Base-by-base conservation (phyloP, 129 eudicot species). In the Gnaphalium uliginosum region DNA sequence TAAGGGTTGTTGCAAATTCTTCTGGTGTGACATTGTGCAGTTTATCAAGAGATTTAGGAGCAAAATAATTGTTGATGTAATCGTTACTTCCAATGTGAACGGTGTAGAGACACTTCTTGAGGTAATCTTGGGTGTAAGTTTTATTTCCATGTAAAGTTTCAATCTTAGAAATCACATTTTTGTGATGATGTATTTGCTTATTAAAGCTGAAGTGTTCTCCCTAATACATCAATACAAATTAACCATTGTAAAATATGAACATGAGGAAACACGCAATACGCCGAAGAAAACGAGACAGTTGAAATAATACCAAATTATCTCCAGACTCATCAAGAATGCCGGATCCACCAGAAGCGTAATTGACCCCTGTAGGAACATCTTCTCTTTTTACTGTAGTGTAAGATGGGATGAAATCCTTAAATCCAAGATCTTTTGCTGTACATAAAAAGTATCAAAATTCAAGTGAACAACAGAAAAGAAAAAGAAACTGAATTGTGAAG, bases 11-110 rank as follows among this genome's bases (percentile, higher is more conserved):
- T 22, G 83, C 83, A 53, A 41, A 79, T 22, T 72, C 61, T 7
- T 65, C 74, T 3, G 78, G 68, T 6, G 83, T 48, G n/a, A 41
- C 69, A 5, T 23, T 4, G 13, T 64, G 73, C 19, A 68, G 69
- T 22, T 76, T 37, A 32, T 27, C 19, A 63, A 71, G 64, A 1
- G 11, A 24, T 9, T 51, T 18, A 7, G 78, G 73, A 41, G 63
- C 70, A 18, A 79, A 79, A 26, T 79, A 79, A 24, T 79, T 79
- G 77, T 79, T 73, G 8, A 79, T 64, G 68, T 72, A 79, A 37
- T 72, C 74, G 21, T 79, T 72, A 35, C 48, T 79, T 13, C 83
- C 83, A 22, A 72, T 71, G 2, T 76, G 73, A 64, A 79, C 51
- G 1, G 83, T 50, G n/a, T 65, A 79, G 33, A 79, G 69, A 71